Percentiles rank a stretch among this genome's conserved stretches.
Evolutionary conservation across 768 basidiomycete genomes (phyloP).

Genomic region (Russula abietina): DNA sequence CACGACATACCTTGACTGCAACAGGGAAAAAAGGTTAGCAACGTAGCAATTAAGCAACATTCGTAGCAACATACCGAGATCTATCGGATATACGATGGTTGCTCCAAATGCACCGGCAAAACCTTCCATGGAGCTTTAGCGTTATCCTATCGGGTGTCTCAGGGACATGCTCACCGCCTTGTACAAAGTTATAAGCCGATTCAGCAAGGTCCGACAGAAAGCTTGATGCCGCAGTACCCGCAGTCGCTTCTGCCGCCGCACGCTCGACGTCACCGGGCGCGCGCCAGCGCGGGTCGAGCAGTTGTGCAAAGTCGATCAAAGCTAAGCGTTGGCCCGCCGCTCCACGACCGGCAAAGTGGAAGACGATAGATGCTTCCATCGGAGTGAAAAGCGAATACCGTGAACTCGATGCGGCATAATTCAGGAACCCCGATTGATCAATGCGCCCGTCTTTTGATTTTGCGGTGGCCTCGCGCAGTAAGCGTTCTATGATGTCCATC

Average conservation of each 20-base stretch:
- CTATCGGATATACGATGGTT: constrained; percentile 97
- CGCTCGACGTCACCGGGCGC: constrained; percentile 52
- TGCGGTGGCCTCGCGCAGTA: constrained; percentile 83
- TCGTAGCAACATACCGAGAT: constrained; percentile 57
- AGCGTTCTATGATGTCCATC: constrained; percentile 95
- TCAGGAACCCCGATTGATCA: constrained; percentile 91
- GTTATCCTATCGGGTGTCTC: constrained; percentile 2
- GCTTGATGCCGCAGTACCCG: constrained; percentile 33
- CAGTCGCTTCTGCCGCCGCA: constrained; percentile 30
- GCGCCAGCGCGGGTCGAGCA: constrained; percentile 86
- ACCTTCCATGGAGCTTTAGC: constrained; percentile 41
- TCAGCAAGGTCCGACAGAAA: constrained; percentile 53
- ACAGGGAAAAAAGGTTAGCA: constrained; percentile 15
- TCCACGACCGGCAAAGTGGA: constrained; percentile 93
- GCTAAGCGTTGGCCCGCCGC: constrained; percentile 63
- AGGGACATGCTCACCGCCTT: constrained; percentile 57
- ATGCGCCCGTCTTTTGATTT: constrained; percentile 95
- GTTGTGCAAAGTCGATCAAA: constrained; percentile 84
- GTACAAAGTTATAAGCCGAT: constrained; percentile 80
- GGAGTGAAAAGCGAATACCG: constrained; percentile 95
- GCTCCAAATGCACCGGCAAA: constrained; percentile 92
- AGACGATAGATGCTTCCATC: constrained; percentile 97
- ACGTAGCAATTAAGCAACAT: background rate
- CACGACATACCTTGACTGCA: constrained; percentile 61
- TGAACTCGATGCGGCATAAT: constrained; percentile 77